These are phyloP conservation scores for Pseudoturritis turrita DNA, from an alignment of 345 rosid genomes.

Conservation along the genomic window DNA sequence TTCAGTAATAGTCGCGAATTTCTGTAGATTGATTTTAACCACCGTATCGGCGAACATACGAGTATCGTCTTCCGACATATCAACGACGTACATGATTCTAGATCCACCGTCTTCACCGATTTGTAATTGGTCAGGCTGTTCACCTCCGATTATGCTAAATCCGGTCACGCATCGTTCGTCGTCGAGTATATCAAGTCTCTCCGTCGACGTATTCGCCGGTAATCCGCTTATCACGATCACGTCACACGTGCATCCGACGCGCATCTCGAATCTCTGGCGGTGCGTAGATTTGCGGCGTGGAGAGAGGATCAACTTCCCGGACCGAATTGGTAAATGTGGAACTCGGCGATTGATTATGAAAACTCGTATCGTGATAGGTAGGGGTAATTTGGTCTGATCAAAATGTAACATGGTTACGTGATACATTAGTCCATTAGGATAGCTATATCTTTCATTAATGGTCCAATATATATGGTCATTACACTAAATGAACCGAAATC, in stretches of 20 bases:
- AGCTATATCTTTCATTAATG: too few relatives aligned
- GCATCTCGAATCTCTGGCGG: conserved; percentile 44
- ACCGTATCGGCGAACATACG: too few relatives aligned
- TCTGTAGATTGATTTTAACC: too few relatives aligned
- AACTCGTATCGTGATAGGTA: conserved; percentile 44
- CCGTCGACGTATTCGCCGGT: conserved; percentile 71
- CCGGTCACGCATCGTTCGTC: conserved; percentile 48
- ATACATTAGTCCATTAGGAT: too few relatives aligned
- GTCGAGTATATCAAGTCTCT: conserved; percentile 65
- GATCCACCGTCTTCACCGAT: conserved; percentile 61
- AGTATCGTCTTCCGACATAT: too few relatives aligned
- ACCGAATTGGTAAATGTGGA: conserved; percentile 53
- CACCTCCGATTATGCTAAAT: too few relatives aligned
- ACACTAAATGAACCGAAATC: too few relatives aligned
- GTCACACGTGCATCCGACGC: conserved; percentile 60
- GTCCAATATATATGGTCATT: too few relatives aligned
- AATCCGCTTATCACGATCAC: conserved; percentile 68
- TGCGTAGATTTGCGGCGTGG: conserved; percentile 50
- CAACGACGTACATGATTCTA: too few relatives aligned
- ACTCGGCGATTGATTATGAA: conserved; percentile 38
- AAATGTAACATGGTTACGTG: too few relatives aligned
- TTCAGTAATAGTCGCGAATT: too few relatives aligned
- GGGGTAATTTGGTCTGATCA: too few relatives aligned
- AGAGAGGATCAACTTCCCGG: conserved; percentile 60
- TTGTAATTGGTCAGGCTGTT: conserved; percentile 74